phyloP scores from a whole-genome alignment of 2,329 filamentous ascomycete species.

The Graphilbum ipis-grandicollis region DNA sequence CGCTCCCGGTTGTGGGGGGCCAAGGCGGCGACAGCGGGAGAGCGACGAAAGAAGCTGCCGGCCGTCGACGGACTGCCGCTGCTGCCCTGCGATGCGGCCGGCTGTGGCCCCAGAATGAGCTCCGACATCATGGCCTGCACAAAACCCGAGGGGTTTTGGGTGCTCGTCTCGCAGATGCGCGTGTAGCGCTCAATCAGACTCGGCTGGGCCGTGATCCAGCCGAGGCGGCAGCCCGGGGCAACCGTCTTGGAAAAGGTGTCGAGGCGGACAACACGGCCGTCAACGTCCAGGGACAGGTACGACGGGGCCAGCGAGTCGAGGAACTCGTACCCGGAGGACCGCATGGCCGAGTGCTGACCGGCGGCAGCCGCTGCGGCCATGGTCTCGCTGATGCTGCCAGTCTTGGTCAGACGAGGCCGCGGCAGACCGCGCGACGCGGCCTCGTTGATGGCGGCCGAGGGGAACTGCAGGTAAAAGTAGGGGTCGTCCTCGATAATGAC shows the following conservation, averaged over 20 bases:
- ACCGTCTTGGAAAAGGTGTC: constrained; percentile 93
- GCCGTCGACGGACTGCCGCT: constrained; percentile 31
- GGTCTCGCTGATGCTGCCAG: constrained; percentile 8
- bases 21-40: background rate
- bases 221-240: constrained; percentile 74
- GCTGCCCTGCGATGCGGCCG: constrained; percentile 15
- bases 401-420: constrained; percentile 11
- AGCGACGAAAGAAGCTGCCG: constrained; percentile 16
- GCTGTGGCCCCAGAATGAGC: constrained; percentile 54
- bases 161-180: constrained; percentile 60
- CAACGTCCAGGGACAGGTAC: constrained; percentile 63
- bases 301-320: constrained; percentile 72
- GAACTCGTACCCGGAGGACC: constrained; percentile 51
- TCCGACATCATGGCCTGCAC: constrained; percentile 70
- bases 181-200: constrained; percentile 49
- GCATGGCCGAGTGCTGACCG: constrained; percentile 12
- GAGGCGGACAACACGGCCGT: constrained; percentile 75
- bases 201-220: constrained; percentile 80
- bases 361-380: constrained; percentile 8
- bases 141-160: constrained; percentile 77
- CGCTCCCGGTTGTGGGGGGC: background rate
- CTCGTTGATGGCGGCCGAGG: constrained; percentile 41
- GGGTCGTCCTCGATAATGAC: constrained; percentile 90
- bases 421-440: constrained; percentile 27
- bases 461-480: constrained; percentile 89